A percentile compares a stretch with the other conserved stretches of the same genome.
Conservation (phyloP, 2,329 filamentous ascomycete genomes). For the Lasiodiplodia sp. region DNA sequence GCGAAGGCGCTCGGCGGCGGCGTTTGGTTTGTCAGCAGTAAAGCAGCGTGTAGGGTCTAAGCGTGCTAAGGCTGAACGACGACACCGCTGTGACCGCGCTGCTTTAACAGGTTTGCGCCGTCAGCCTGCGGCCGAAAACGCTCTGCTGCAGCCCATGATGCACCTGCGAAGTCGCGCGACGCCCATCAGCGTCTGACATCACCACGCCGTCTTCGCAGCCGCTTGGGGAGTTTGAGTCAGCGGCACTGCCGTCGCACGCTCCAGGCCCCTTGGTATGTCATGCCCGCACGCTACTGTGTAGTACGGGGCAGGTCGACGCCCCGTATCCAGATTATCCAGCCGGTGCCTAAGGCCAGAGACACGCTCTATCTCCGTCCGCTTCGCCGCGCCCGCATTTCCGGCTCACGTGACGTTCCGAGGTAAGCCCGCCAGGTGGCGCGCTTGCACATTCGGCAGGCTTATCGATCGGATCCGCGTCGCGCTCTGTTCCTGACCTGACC, state of each 20-base stretch:
- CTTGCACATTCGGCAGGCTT: constrained; percentile 4
- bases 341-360: too few relatives aligned
- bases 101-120: neutral
- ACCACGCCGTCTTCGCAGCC: constrained; percentile 17
- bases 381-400: neutral
- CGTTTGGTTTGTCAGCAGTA: constrained; percentile 14
- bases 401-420: constrained; percentile 2
- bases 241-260: neutral
- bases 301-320: neutral
- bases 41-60: constrained; percentile 1
- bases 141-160: neutral
- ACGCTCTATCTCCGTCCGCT: neutral
- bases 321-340: neutral
- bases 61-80: constrained; percentile 20
- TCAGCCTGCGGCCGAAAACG: constrained; percentile 10
- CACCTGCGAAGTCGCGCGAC: neutral
- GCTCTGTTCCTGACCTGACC: constrained; percentile 26
- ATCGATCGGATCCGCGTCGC: constrained; percentile 28
- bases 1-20: constrained; percentile 8
- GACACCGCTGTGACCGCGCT: neutral
- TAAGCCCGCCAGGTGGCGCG: neutral
- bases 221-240: constrained; percentile 5
- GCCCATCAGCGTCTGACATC: constrained; percentile 18
- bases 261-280: constrained; percentile 4
- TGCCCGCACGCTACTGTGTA: too few relatives aligned